Percentiles rank a stretch among this genome's conserved stretches.
Evolutionary conservation across 441 rosid species (phyloP).

Genomic region (Dalechampia spathulata): DNA sequence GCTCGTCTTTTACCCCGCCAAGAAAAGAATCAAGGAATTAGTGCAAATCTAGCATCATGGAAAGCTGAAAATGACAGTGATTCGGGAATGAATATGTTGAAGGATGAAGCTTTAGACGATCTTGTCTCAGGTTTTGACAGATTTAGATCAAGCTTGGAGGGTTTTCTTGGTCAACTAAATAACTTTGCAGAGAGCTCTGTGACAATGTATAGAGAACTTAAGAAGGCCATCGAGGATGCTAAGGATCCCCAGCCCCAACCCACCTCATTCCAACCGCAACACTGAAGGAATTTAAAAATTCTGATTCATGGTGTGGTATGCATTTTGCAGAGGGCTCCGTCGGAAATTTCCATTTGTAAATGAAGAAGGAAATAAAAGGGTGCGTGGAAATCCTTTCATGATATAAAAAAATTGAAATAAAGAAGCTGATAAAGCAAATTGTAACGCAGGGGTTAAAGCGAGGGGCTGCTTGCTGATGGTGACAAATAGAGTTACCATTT

Average conservation of each 20-base stretch:
- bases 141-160: conserved; percentile 45
- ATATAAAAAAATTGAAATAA: conserved; percentile 13
- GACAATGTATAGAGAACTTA: conserved; percentile 42
- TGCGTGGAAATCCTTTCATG: not conserved
- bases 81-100: conserved; percentile 30
- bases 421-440: no score
- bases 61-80: conserved; percentile 32
- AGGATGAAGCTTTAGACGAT: conserved; percentile 51
- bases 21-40: conserved; percentile 67
- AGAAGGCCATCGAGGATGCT: conserved; percentile 31
- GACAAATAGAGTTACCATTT: no score
- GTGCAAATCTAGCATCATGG: conserved; percentile 15
- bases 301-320: not conserved
- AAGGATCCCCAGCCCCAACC: conserved; percentile 27
- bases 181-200: conserved; percentile 48
- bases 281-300: not conserved
- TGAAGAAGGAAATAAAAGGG: conserved; percentile 17
- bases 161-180: conserved; percentile 42
- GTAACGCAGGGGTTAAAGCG: no score
- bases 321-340: conserved; percentile 12
- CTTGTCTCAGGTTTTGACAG: conserved; percentile 41
- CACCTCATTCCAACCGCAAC: conserved; percentile 22
- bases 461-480: no score
- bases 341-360: conserved; percentile 18
- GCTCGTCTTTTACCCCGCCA: conserved; percentile 54